These are phyloP conservation scores for Pelargonium australe DNA, from an alignment of 441 rosid species.

Conservation along the genomic window DNA sequence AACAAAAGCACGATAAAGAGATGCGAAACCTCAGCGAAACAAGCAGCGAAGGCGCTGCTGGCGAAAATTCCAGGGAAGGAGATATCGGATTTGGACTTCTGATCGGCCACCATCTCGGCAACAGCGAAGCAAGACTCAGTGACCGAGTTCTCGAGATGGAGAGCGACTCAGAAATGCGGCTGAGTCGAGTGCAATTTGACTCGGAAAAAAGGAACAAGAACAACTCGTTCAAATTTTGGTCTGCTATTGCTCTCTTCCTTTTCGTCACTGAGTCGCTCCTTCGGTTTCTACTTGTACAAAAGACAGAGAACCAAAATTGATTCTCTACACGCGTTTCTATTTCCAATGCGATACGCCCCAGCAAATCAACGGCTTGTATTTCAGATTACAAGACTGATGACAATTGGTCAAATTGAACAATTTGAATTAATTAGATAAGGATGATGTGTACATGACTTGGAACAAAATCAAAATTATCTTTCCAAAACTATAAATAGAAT, in stretches of 20 bases:
- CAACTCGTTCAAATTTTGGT: not conserved
- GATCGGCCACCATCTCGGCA: conserved; percentile 64
- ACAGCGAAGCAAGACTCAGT: not conserved
- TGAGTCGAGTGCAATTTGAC: not conserved
- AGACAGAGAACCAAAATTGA: not conserved
- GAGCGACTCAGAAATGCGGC: not conserved
- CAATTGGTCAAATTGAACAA: not conserved
- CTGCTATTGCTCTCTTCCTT: not conserved
- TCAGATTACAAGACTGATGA: not conserved
- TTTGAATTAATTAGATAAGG: not conserved
- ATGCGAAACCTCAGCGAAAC: conserved; percentile 62
- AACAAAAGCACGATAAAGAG: conserved; percentile 12
- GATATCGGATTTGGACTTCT: conserved; percentile 63
- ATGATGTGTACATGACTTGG: not conserved
- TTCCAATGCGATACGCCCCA: not conserved
- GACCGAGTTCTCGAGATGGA: too few relatives aligned
- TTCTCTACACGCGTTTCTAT: not conserved
- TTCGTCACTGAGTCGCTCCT: not conserved
- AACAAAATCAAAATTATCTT: too few relatives aligned
- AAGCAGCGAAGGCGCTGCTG: conserved; percentile 91
- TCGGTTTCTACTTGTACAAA: not conserved
- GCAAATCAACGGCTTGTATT: not conserved
- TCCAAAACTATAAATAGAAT: too few relatives aligned
- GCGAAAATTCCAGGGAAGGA: conserved; percentile 75
- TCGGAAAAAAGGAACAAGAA: not conserved